Evolutionary conservation across 768 basidiomycete genomes (phyloP).

Genomic region (Pleurotus citrinopileatus): DNA sequence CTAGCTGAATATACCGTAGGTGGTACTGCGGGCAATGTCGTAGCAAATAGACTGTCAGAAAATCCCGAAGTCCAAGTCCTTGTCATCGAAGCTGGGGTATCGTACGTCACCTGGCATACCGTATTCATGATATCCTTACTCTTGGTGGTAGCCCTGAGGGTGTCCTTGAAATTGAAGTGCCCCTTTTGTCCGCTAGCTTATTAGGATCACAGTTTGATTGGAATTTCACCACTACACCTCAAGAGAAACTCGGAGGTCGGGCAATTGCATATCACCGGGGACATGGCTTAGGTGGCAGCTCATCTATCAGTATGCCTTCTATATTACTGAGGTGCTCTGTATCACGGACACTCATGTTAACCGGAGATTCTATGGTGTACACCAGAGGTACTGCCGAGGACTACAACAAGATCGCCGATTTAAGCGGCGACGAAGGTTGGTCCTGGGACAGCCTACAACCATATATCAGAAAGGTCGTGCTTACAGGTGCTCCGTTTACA

Average conservation of each 20-base stretch:
- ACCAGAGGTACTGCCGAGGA: slow-evolving; percentile 22
- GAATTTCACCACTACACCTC: slow-evolving; percentile 25
- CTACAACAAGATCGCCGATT: slow-evolving; percentile 18
- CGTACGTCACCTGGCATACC: slow-evolving; percentile 1
- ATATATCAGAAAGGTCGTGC: slow-evolving; percentile 18
- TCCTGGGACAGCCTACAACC: slow-evolving; percentile 20
- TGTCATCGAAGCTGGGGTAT: slow-evolving; percentile 21
- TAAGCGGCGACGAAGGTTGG: slow-evolving; percentile 21
- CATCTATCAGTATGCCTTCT: slow-evolving; percentile 18
- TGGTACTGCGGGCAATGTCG: slow-evolving; percentile 21
- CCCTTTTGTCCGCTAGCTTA: slow-evolving; percentile 6
- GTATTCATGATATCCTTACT: neutral
- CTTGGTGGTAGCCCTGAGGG: slow-evolving; percentile 14
- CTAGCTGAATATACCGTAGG: slow-evolving; percentile 18
- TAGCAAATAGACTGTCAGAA: slow-evolving; percentile 25
- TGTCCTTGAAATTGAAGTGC: slow-evolving; percentile 13
- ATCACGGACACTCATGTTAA: neutral
- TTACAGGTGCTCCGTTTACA: neutral
- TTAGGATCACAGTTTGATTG: slow-evolving; percentile 17
- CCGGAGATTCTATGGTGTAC: slow-evolving; percentile 21
- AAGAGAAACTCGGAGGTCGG: slow-evolving; percentile 17
- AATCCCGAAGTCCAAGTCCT: slow-evolving; percentile 19
- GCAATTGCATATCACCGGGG: slow-evolving; percentile 21
- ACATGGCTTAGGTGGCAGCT: slow-evolving; percentile 22
- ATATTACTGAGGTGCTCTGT: neutral